These are phyloP conservation scores for Inga leiocalycina DNA, from an alignment of 306 rosid genomes.

Conservation along the genomic window DNA sequence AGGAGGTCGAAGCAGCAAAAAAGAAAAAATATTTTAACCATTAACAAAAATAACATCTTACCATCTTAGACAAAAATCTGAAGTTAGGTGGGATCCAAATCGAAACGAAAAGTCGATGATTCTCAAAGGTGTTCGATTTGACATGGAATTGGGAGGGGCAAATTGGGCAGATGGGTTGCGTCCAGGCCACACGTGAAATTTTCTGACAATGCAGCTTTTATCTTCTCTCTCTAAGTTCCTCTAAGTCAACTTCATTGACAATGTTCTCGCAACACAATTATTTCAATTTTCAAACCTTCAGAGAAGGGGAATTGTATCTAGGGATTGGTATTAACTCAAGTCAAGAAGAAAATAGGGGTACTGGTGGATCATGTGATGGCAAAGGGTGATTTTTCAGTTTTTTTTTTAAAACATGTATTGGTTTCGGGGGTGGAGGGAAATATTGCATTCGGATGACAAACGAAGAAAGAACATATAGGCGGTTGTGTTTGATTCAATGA, in stretches of 20 bases:
- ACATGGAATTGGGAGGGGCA: slow-evolving; percentile 18
- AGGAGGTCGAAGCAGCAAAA: neutral
- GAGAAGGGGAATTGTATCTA: slow-evolving; percentile 16
- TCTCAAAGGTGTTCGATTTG: neutral
- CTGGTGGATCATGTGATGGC: slow-evolving; percentile 3
- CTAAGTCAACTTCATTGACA: slow-evolving; percentile 51
- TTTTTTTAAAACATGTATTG: neutral
- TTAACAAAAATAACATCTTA: slow-evolving; percentile 11
- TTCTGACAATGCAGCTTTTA: slow-evolving; percentile 39
- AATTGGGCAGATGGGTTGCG: slow-evolving; percentile 32
- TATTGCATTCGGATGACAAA: slow-evolving; percentile 33
- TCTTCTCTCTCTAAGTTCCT: neutral
- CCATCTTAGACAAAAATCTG: slow-evolving; percentile 18
- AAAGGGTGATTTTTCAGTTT: neutral
- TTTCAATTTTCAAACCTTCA: slow-evolving; percentile 36
- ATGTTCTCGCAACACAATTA: slow-evolving; percentile 21
- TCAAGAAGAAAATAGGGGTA: slow-evolving; percentile 28
- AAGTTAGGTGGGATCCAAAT: slow-evolving; percentile 14
- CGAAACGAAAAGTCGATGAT: slow-evolving; percentile 21
- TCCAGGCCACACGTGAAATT: slow-evolving; percentile 51
- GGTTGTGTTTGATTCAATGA: too few species aligned
- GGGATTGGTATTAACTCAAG: slow-evolving; percentile 16
- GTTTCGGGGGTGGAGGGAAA: slow-evolving; percentile 24
- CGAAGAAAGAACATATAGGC: neutral
- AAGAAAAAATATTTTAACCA: neutral